Conservation (phyloP, 108 stramenopile genomes). For the Pelagomonas calceolata region DNA sequence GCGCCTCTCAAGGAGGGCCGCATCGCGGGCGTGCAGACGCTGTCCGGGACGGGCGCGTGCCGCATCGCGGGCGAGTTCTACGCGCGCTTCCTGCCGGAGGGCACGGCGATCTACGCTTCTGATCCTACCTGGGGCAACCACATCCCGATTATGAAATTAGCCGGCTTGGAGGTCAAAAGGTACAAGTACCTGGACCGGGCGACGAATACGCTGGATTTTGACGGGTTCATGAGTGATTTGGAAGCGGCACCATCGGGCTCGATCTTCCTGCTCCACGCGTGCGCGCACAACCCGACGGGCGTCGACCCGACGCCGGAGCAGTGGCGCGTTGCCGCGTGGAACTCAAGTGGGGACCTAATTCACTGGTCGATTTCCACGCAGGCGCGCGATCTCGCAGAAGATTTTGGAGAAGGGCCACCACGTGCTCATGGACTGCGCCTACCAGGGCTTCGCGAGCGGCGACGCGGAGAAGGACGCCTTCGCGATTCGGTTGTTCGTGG, state of each 20-base stretch:
- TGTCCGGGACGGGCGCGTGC: constrained; percentile 93
- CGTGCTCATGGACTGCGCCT: constrained; percentile 91
- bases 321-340: constrained; percentile 62
- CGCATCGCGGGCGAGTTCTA: constrained; percentile 81
- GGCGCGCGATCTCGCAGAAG: constrained; percentile 17
- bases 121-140: constrained; percentile 97
- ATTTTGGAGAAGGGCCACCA: constrained; percentile 61
- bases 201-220: constrained; percentile 71
- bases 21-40: constrained; percentile 68
- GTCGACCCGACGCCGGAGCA: constrained; percentile 81
- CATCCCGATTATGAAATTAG: constrained; percentile 68
- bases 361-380: too few relatives aligned
- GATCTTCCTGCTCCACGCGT: constrained; percentile 87
- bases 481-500: constrained; percentile 75
- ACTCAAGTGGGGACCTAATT: too few relatives aligned
- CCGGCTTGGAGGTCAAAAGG: constrained; percentile 65
- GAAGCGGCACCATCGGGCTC: constrained; percentile 63
- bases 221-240: constrained; percentile 74
- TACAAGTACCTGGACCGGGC: constrained; percentile 80
- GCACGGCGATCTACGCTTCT: constrained; percentile 70
- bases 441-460: constrained; percentile 96
- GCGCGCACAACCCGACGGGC: constrained; percentile 99
- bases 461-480: constrained; percentile 83
- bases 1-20: constrained; percentile 56
- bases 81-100: constrained; percentile 44